Evolutionary conservation across 805 yeast genomes (phyloP), one percentile per base, ranked within the genome.

Genomic region (Kodamaea hsintzibuensis): DNA sequence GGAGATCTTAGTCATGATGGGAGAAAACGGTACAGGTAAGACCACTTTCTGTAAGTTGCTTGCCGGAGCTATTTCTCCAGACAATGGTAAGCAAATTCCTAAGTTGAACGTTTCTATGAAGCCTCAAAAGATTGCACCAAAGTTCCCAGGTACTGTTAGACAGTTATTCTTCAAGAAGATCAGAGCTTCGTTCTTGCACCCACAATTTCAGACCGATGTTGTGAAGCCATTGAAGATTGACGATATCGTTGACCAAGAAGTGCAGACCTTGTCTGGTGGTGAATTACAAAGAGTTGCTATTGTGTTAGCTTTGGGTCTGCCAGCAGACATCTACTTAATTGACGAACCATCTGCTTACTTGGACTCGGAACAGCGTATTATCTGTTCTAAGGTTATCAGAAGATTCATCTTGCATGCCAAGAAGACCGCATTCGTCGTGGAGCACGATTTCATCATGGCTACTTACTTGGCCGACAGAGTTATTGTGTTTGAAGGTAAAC

Each of bases 381-480:
- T 95, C 62, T 95, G 99, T 82, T 89, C 99, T 51, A 95, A 95
- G 81, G 99, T 95, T 63, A 95, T 95, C 66, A 89, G 97, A 83
- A 88, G 97, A 76, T 95, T 91, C 70, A 89, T 95, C 67, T 79
- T 95, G 71, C 99, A 95, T 71, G 84, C 97, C 63, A 92, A 93
- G 81, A 95, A 93, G 82, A 93, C 98, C 46, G 99, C 99, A n/a
- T 95, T 95, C 73, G 81, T 95, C 65, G 99, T 95, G 55, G 99
- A 95, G 86, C 99, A 95, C 85, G 99, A 95, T 83, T 95, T 95
- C 83, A 95, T 95, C 80, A 95, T 95, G 99, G 98, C 99, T 60
- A 95, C 99, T 14, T 95, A 95, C 73, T 83, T 95, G 81, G 99
- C 99, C 59, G 99, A 95, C 77, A 85, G 96, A 69, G 99, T 95